Evolutionary conservation across 345 rosid genomes (phyloP), one percentile per base, ranked within the genome.

Genomic region (Pistacia integerrima): DNA sequence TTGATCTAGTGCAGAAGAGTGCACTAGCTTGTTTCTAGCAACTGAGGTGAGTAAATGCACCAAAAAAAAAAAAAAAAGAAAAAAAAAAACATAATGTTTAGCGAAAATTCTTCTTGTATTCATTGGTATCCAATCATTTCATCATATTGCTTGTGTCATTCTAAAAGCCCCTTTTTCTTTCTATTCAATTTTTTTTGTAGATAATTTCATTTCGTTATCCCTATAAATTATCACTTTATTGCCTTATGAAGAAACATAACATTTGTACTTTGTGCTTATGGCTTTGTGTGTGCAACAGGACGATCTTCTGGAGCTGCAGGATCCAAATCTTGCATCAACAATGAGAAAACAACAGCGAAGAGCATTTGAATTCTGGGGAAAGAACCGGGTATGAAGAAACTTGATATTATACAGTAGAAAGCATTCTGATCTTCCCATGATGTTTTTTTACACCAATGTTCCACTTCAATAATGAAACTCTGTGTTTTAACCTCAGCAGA

Each of bases 1-100:
- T 95, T 82, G 98, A 95, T 80, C 22, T 22, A 22, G 91, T 82
- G 85, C n/a, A 76, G 94, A 93, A 72, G 98, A 95, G 76, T 90
- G 94, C 82, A 87, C 89, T 66, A 92, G 90, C 91, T 86, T 95
- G 87, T 98, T 95, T 87, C 89, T 93, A 67, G 97, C 99, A 75
- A 87, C 94, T 60, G 94, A 95, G 97, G 99, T 95, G 59, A 5
- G 79, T 73, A 67, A 51, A 75, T 12, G 52, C 46, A 20, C 77
- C 38, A 48, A 61, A 71, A 13, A 9, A 16, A 20, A 56, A 35
- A 56, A 22, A 22, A 22, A 22, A 22, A 22, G 22, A 22, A 22
- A 22, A 22, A 22, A 22, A 22, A 22, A 22, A 22, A 36, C 2
- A 51, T 56, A 57, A 16, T 38, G 11, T 25, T 51, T 2, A 54